Evolutionary conservation across 2,329 filamentous ascomycete genomes (phyloP), one percentile per base, ranked within the genome.

Genomic region (Aquanectria penicillioides): DNA sequence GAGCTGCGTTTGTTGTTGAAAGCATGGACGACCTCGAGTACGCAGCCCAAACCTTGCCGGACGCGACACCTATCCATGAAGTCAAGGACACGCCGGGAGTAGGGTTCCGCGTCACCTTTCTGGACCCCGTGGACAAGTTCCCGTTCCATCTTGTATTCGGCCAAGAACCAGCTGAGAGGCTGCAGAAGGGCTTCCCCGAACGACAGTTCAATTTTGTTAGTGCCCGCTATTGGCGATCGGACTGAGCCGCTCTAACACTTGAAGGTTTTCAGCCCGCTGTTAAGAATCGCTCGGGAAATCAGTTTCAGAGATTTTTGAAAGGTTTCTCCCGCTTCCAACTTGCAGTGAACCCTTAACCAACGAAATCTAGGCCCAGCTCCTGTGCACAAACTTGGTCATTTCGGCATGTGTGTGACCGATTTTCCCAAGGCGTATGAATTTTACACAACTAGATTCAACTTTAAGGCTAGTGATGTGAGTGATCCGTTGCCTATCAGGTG

Each of bases 81-180:
- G 56, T 77, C 15, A 65, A 67, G 5, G 81, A 84, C 56, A 25
- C n/a, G 3, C 81, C 81, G 0, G 85, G 85, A 0, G 85, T 85
- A 3, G 83, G 85, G 46, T 76, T 80, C 62, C 73, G 78, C 10
- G 83, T 88, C 4, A 83, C 79, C 0, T 81, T 85, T 58, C 76
- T 78, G 55, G 80, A 83, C 53, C 80, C 82, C 0, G 77, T 86
- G 2, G 84, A 87, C 57, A 82, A 81, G 1, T 87, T 81, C 59
- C 82, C 83, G 2, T 80, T 88, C 66, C 84, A 87, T 66, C 76
- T 89, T 0, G 79, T 89, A 2, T 74, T 82, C 62, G 86, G 83
- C 2, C 86, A 89, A 70, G n/a, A n/a, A n/a, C n/a, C n/a, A 70
- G 71, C 15, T 8, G 5, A 6, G 68, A 67, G 5, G 76, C 75